phyloP scores from a whole-genome alignment of 805 yeast species.

The Debaryomyces castellii region DNA sequence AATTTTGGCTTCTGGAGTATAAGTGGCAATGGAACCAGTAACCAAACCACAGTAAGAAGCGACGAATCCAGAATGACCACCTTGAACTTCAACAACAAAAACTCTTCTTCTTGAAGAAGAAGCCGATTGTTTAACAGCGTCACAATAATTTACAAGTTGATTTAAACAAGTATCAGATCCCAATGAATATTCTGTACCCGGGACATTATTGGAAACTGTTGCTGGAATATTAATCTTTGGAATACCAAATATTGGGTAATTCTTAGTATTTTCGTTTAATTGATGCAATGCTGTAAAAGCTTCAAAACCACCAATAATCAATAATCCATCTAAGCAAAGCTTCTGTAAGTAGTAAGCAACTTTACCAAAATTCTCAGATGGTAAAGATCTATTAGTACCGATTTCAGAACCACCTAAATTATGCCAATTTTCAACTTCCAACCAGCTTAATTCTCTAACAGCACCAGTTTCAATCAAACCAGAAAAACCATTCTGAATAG shows the following conservation, averaged over 20 bases:
- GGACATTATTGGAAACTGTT: constrained; percentile 77
- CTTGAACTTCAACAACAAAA: constrained; percentile 81
- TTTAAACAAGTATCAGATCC: constrained; percentile 78
- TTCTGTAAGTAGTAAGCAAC: constrained; percentile 73
- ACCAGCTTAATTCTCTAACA: constrained; percentile 61
- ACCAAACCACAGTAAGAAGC: constrained; percentile 69
- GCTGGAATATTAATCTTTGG: constrained; percentile 81
- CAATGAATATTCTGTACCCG: constrained; percentile 76
- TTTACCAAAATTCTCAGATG: constrained; percentile 66
- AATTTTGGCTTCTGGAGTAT: constrained; percentile 74
- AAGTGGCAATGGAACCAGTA: constrained; percentile 72
- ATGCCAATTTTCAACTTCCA: constrained; percentile 72
- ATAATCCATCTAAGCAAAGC: constrained; percentile 65
- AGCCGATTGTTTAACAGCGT: constrained; percentile 76
- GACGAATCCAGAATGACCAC: constrained; percentile 80
- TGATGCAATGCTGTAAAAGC: constrained; percentile 71
- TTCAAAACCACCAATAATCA: constrained; percentile 81
- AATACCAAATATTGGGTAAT: constrained; percentile 70
- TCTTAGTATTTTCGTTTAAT: constrained; percentile 56
- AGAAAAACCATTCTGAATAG: constrained; percentile 71
- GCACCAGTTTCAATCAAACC: constrained; percentile 67
- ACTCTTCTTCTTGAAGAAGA: constrained; percentile 76
- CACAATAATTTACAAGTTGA: constrained; percentile 70
- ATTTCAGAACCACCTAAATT: constrained; percentile 76
- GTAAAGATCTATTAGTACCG: constrained; percentile 75